Evolutionary conservation across 768 basidiomycete species (phyloP).

Genomic region (Sporobolomyces roseus): DNA sequence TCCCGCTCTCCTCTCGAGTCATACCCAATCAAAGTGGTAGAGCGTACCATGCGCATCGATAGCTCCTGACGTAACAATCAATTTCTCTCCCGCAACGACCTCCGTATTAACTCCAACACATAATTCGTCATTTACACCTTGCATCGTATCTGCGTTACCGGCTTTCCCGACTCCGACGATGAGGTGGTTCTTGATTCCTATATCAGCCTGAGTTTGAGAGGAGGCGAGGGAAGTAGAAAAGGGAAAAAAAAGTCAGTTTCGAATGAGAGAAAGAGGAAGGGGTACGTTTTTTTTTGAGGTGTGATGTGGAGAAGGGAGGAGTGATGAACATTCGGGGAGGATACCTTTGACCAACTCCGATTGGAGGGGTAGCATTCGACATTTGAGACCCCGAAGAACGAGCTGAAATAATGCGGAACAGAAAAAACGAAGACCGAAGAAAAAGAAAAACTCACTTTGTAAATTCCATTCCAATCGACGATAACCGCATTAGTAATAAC

Average conservation of each 20-base stretch:
- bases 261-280: no score
- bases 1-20: no score
- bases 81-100: conserved; percentile 89
- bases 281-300: no score
- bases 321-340: no score
- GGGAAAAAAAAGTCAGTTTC: no score
- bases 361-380: no score
- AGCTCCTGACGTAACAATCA: conserved; percentile 88
- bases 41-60: conserved; percentile 71
- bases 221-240: no score
- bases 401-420: no score
- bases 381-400: no score
- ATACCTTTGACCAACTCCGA: no score
- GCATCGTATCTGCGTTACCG: conserved; percentile 93
- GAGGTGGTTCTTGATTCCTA: conserved; percentile 67
- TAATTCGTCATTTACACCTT: conserved; percentile 65
- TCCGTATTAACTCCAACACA: conserved; percentile 87
- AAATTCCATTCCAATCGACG: conserved; percentile 90
- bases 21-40: neutral
- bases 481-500: conserved; percentile 94
- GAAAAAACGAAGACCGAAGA: neutral
- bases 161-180: conserved; percentile 94
- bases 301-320: no score
- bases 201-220: conserved; percentile 76
- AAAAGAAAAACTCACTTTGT: conserved; percentile 60